Percentiles rank a stretch among this genome's conserved stretches.
Conservation (phyloP, 1,139 yeast species). For the Scheffersomyces illinoinensis region DNA sequence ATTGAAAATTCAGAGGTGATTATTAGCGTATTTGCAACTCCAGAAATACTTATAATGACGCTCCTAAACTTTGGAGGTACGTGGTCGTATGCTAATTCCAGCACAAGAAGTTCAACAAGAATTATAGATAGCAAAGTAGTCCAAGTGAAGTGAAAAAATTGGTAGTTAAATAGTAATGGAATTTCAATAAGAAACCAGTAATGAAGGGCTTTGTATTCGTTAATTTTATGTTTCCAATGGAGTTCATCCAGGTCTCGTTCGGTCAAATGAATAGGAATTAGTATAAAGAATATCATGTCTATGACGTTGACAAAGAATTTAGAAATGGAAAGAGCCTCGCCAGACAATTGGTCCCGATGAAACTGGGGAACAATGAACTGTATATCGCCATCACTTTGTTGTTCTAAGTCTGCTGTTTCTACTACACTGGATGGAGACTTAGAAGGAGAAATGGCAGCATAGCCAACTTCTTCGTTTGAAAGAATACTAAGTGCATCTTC, state of each 20-base stretch:
- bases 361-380: neutral
- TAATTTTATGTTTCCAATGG: slow-evolving; percentile 2
- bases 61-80: slow-evolving; percentile 2
- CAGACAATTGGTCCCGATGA: neutral
- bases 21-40: slow-evolving; percentile 28
- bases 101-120: slow-evolving; percentile 2
- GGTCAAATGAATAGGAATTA: slow-evolving; percentile 21
- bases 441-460: slow-evolving; percentile 5
- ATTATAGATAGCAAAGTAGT: slow-evolving; percentile 11
- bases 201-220: slow-evolving; percentile 1
- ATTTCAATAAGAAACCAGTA: slow-evolving; percentile 24
- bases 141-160: slow-evolving; percentile 14
- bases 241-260: slow-evolving; percentile 4
- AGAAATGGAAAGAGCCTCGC: slow-evolving; percentile 17
- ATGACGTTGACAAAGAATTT: slow-evolving; percentile 16
- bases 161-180: slow-evolving; percentile 18
- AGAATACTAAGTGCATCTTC: slow-evolving; percentile 29
- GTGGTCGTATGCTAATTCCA: slow-evolving; percentile 4
- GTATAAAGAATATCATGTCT: slow-evolving; percentile 19
- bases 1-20: slow-evolving; percentile 31
- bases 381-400: neutral
- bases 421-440: slow-evolving; percentile 4
- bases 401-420: neutral
- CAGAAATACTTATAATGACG: slow-evolving; percentile 18
- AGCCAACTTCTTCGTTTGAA: slow-evolving; percentile 17